These are phyloP conservation scores for Chrysophaeum taylorii DNA, from an alignment of 352 stramenopile genomes.

Conservation along the genomic window DNA sequence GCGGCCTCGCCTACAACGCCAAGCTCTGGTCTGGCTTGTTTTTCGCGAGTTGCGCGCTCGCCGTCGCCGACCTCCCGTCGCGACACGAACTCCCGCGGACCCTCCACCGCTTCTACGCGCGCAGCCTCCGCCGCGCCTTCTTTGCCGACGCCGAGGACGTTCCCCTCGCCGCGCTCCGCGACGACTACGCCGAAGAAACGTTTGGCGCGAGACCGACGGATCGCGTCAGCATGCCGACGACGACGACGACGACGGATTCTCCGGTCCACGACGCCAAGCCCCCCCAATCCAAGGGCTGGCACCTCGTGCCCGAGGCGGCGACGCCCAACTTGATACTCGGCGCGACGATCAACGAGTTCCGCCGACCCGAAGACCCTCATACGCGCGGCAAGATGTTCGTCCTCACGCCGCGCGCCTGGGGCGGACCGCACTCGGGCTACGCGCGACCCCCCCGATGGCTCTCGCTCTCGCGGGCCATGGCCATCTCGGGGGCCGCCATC, in stretches of 20 bases:
- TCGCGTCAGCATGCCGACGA: too few species aligned
- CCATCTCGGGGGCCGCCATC: background rate
- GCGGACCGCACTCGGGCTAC: constrained; percentile 1
- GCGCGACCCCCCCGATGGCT: background rate
- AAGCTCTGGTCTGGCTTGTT: background rate
- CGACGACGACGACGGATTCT: too few species aligned
- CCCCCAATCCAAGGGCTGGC: too few species aligned
- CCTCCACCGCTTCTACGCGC: constrained; percentile 6
- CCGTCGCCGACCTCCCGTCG: background rate
- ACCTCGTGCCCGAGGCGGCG: too few species aligned
- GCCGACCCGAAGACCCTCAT: background rate
- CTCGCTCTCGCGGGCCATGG: background rate
- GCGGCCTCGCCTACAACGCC: background rate
- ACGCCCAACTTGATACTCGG: background rate
- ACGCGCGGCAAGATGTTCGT: background rate
- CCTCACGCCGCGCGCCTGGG: background rate
- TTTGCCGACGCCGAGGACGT: background rate
- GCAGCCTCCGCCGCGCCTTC: background rate
- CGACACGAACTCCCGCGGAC: background rate
- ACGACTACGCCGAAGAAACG: too few species aligned
- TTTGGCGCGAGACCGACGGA: too few species aligned
- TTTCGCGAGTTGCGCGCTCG: background rate
- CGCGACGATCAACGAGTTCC: constrained; percentile 3
- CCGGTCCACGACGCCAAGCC: too few species aligned
- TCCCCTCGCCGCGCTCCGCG: too few species aligned